Base-by-base conservation (phyloP, 768 basidiomycete genomes). In the Boletellus sp. region DNA sequence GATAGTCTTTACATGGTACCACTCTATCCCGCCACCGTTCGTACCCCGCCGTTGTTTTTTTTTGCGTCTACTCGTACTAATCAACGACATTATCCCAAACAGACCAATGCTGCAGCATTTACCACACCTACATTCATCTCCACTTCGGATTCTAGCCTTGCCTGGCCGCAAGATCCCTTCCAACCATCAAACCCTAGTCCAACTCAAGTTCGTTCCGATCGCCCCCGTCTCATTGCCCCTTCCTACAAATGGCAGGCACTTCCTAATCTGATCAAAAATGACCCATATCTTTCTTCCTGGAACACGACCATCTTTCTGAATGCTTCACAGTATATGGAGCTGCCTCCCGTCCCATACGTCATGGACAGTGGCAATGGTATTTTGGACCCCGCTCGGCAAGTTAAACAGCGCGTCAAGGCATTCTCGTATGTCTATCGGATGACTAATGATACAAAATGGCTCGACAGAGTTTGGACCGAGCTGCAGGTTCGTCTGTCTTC, bases 181-280 rank as follows among this genome's bases (percentile, higher is more conserved):
- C 65, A 81, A 38, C 87, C 92, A 17, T 62, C 79, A 33, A 83
- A 67, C 56, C 84, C 90, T 10, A 66, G 65, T 36, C 75, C 78
- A n/a, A 82, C 83, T 33, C 68, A 66, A 43, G 74, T 84, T 31
- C 85, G 92, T 39, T 58, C 83, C 9, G 85, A 90, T 61, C 87
- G 94, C 53, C 96, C 96, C 22, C 87, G 90, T 38, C 78, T 99
- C 42, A 85, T 96, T 58, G 96, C 95, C 15, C 93, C 95, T 20
- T 59, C 77, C 10, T 94, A 93, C 78, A 94, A 92, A 70, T 98
- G 96, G 95, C 68, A 76, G 15, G 89, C 83, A 12, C 81, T 99
- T 22, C 82, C 87, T 5, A 63, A 65, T 20, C 76, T 96, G 58
- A 95, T 98, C 61, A 69, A 76, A 47, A 79, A 73, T 45, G 92